Evolutionary conservation across 1,284 basidiomycete species (phyloP).

Genomic region (Pulchroboletus neoregius): DNA sequence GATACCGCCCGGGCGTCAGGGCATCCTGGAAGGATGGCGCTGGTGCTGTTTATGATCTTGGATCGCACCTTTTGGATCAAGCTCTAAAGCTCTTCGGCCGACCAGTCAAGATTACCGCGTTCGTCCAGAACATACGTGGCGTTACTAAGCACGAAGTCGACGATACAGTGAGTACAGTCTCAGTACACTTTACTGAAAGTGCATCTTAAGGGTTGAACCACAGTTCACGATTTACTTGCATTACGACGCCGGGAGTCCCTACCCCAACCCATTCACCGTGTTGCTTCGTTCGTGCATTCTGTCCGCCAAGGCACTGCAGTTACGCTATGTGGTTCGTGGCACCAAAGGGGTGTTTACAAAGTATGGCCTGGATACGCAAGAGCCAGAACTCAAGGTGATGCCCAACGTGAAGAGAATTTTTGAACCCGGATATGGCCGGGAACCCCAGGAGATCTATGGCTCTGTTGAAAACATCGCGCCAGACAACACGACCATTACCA

Average conservation of each 20-base stretch:
- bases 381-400: constrained; percentile 62
- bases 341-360: constrained; percentile 72
- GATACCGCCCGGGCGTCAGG: constrained; percentile 64
- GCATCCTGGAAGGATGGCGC: constrained; percentile 71
- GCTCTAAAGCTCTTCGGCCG: constrained; percentile 73
- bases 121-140: constrained; percentile 64
- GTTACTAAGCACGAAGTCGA: constrained; percentile 63
- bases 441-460: constrained; percentile 60
- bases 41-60: constrained; percentile 62
- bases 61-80: constrained; percentile 75
- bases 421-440: constrained; percentile 47
- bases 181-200: not conserved
- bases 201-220: not conserved
- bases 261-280: constrained; percentile 58
- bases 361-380: constrained; percentile 75
- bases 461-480: constrained; percentile 51
- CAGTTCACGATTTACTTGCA: constrained; percentile 71
- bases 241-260: constrained; percentile 41
- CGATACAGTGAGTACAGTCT: constrained; percentile 49
- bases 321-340: constrained; percentile 69
- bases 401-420: constrained; percentile 46
- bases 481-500: constrained; percentile 44
- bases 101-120: constrained; percentile 65
- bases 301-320: constrained; percentile 60
- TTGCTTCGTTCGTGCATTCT: constrained; percentile 68